Evolutionary conservation across 306 rosid genomes (phyloP), one percentile per base, ranked within the genome.

Genomic region (Glycyrrhiza uralensis): DNA sequence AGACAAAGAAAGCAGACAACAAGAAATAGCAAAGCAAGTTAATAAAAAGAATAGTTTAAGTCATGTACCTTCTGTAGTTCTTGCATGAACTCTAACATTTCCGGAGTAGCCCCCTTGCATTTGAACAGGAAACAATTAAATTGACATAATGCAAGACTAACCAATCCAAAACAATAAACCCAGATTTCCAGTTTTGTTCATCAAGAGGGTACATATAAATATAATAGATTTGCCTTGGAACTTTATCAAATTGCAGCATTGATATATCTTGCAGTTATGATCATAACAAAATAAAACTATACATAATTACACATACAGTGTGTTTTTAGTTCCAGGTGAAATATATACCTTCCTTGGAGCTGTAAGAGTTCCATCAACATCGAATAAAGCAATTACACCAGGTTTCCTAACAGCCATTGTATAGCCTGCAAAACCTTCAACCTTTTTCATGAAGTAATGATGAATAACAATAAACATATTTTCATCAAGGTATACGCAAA

Each of bases 341-440:
- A 28, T 22, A 8, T 14, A 7, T 49, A 89, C 97, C 96, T 89
- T 87, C 66, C 97, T 86, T 13, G 96, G 90, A 67, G 93, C 97
- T 14, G 96, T 87, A 71, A 92, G 92, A 80, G 97, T 87, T 26
- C 85, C 97, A 86, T 92, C 97, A 20, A 92, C 96, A 81, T 92
- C 96, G 76, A 92, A 92, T 58, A 92, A 80, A 60, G 97, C 96
- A 85, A 92, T 81, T 57, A 92, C 72, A 45, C 97, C 93, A 39
- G 88, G 87, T 74, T 69, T 87, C 79, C 71, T 36, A 35, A 63
- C 74, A 71, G 89, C 90, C 97, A 92, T 79, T 54, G 19, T 12
- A 71, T 41, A 76, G 6, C 80, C 73, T 65, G 68, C 50, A 66
- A 54, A 55, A 28, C 2, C 14, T 66, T 42, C 2, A 76, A 76